phyloP scores from a whole-genome alignment of 139 green algal genomes.

The Desmodesmus armatus region DNA sequence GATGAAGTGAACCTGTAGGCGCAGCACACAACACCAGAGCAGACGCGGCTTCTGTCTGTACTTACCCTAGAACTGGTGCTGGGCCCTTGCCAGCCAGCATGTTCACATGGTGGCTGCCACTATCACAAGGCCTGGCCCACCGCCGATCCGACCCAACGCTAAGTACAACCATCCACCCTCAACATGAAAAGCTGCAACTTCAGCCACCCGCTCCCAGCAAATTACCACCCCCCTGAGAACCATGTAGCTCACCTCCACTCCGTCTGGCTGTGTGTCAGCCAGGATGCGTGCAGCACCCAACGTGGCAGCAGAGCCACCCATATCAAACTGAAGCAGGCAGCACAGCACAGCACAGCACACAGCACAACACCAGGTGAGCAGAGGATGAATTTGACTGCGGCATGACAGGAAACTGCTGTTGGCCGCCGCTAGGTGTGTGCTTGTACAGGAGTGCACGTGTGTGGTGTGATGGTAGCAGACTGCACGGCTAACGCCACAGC shows the following conservation, averaged over 20 bases:
- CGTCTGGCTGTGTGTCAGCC: constrained; percentile 70
- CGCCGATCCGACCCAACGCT: neutral
- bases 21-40: too few relatives aligned
- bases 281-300: constrained; percentile 88
- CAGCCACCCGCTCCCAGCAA: neutral
- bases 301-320: constrained; percentile 80
- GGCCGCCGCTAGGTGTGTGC: too few relatives aligned
- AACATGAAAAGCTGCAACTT: neutral
- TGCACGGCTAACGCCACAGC: too few relatives aligned
- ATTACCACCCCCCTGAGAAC: neutral
- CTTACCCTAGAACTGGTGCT: too few relatives aligned
- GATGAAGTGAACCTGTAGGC: constrained; percentile 98
- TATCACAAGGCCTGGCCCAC: too few relatives aligned
- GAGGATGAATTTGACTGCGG: neutral
- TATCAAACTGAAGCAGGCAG: constrained; percentile 53
- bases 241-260: constrained; percentile 66
- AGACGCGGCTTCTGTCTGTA: too few relatives aligned
- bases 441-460: too few relatives aligned
- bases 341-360: neutral
- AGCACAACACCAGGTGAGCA: neutral
- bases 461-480: too few relatives aligned
- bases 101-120: too few relatives aligned
- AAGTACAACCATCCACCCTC: neutral
- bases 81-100: too few relatives aligned
- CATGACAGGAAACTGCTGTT: neutral